Evolutionary conservation across 139 green algal species (phyloP).

Genomic region (Gonium pectorale): DNA sequence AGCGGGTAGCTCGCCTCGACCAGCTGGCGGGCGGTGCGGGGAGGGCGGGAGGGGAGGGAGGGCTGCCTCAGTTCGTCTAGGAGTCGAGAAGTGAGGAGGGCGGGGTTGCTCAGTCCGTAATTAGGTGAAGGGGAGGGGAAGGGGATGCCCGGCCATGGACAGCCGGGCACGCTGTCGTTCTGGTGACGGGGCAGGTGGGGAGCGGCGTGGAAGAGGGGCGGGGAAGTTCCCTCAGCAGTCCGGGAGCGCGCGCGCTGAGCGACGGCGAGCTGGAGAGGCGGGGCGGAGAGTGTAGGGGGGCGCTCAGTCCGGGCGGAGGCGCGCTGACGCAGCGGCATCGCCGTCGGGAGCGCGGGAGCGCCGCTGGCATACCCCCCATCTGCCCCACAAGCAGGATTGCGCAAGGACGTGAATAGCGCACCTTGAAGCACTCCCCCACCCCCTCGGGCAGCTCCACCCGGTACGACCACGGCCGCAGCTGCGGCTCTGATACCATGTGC

Average conservation of each 20-base stretch:
- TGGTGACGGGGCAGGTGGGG: too few relatives aligned
- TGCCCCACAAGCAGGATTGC: too few relatives aligned
- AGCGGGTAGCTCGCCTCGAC: not conserved
- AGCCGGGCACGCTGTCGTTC: too few relatives aligned
- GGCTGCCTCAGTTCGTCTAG: not conserved
- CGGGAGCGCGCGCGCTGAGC: too few relatives aligned
- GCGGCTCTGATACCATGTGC: not conserved
- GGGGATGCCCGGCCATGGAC: not conserved
- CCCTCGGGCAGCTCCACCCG: not conserved
- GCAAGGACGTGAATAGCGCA: too few relatives aligned
- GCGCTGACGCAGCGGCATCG: too few relatives aligned
- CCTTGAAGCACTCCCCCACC: slow-evolving; percentile 4
- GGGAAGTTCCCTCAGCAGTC: too few relatives aligned
- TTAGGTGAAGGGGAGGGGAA: not conserved
- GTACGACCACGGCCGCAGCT: not conserved
- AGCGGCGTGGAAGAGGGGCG: too few relatives aligned
- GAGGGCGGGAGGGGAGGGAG: not conserved
- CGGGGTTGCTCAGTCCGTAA: not conserved
- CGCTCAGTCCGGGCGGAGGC: too few relatives aligned
- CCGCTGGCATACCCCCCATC: not conserved
- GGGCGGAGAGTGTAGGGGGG: too few relatives aligned
- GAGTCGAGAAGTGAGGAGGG: not conserved
- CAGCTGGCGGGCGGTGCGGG: not conserved
- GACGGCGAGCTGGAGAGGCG: not conserved
- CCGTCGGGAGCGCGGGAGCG: too few relatives aligned